phyloP scores from a whole-genome alignment of 345 rosid genomes.

The Citrus glauca region DNA sequence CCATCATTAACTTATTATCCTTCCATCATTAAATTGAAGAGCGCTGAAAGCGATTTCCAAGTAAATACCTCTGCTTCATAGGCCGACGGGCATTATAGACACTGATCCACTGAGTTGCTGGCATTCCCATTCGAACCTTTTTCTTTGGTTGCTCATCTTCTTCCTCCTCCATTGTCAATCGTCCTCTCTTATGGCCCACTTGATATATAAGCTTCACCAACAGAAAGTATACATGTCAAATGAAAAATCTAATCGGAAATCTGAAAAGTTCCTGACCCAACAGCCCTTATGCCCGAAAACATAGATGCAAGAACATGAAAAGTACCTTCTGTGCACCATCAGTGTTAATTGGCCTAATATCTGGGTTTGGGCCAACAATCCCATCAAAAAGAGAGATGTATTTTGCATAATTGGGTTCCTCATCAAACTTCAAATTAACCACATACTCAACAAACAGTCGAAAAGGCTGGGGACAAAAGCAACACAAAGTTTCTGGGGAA shows the following conservation, averaged over 20 bases:
- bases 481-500: conserved; percentile 84
- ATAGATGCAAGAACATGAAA: conserved; percentile 5
- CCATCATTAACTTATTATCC: conserved; percentile 6
- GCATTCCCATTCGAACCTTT: conserved; percentile 97
- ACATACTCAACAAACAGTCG: conserved; percentile 86
- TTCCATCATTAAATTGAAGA: conserved; percentile 7
- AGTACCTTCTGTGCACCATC: conserved; percentile 96
- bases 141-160: conserved; percentile 94
- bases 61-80: conserved; percentile 80
- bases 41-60: conserved; percentile 6
- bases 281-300: conserved; percentile 3
- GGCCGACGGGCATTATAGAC: conserved; percentile 93
- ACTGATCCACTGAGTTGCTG: conserved; percentile 98
- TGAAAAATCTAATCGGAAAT: neutral
- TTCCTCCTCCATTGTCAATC: conserved; percentile 81
- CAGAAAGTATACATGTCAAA: conserved; percentile 21
- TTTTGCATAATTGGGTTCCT: conserved; percentile 95
- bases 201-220: conserved; percentile 75
- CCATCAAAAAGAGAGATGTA: conserved; percentile 91
- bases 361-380: conserved; percentile 87
- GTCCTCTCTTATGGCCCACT: conserved; percentile 96
- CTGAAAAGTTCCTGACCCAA: neutral
- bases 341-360: conserved; percentile 91
- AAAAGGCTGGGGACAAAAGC: conserved; percentile 88
- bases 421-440: conserved; percentile 91